A percentile compares a stretch with the other conserved stretches of the same genome.
Evolutionary conservation across 768 basidiomycete genomes (phyloP).

Genomic region (Sporobolomyces phaffii): DNA sequence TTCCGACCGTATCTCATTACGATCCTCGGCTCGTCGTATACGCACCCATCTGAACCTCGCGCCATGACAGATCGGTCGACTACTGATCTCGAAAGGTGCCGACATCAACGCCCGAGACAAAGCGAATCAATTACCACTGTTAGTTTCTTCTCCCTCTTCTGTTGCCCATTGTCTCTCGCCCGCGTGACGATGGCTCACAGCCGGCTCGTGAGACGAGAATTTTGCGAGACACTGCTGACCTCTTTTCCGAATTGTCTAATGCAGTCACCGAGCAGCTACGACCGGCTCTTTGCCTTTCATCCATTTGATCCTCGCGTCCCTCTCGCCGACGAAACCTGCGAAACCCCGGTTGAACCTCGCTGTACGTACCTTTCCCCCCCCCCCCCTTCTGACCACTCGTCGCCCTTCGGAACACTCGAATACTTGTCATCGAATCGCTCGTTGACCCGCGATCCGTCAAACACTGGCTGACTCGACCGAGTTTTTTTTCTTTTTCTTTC

Average conservation of each 20-base stretch:
- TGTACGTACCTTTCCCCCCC: neutral
- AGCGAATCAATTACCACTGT: slow-evolving; percentile 88
- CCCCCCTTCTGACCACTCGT: no score
- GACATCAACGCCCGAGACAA: slow-evolving; percentile 92
- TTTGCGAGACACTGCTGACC: no score
- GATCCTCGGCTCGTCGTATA: no score
- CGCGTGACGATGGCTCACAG: slow-evolving; percentile 11
- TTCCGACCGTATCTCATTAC: slow-evolving; percentile 33
- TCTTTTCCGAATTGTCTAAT: no score
- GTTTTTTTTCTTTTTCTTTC: slow-evolving; percentile 50
- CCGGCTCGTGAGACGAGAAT: neutral
- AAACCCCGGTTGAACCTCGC: slow-evolving; percentile 43
- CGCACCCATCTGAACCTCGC: slow-evolving; percentile 39
- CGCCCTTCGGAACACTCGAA: no score
- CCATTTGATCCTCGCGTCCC: slow-evolving; percentile 67
- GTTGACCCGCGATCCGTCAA: no score
- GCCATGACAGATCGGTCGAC: slow-evolving; percentile 39
- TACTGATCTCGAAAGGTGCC: slow-evolving; percentile 41
- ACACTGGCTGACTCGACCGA: no score
- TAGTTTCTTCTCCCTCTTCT: slow-evolving; percentile 43
- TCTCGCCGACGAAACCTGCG: slow-evolving; percentile 53
- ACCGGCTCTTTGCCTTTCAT: slow-evolving; percentile 89
- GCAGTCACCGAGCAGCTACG: slow-evolving; percentile 94
- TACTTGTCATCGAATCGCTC: no score
- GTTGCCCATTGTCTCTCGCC: neutral